Conservation (phyloP, 495 filamentous ascomycete genomes). For the Penicillium roqueforti region DNA sequence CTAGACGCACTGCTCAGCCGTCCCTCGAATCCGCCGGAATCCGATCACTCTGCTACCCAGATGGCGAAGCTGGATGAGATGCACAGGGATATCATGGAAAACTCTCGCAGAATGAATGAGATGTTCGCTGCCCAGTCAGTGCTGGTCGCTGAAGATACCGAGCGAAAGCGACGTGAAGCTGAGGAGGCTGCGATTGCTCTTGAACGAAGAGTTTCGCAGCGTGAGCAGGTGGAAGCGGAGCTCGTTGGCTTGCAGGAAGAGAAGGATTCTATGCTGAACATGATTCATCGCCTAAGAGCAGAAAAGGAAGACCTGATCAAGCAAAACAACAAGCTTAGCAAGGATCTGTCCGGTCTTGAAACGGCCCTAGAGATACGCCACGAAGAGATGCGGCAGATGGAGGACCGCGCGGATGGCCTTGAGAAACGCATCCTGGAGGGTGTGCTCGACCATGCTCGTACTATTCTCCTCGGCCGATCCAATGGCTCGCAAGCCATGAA, state of each 20-base stretch:
- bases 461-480: constrained; percentile 64
- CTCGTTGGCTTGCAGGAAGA: constrained; percentile 62
- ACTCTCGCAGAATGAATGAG: constrained; percentile 78
- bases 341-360: constrained; percentile 81
- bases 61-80: constrained; percentile 82
- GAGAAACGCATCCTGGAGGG: constrained; percentile 92
- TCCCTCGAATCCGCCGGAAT: constrained; percentile 25
- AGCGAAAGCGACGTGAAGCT: constrained; percentile 72
- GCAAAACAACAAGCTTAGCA: constrained; percentile 71
- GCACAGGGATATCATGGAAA: constrained; percentile 80
- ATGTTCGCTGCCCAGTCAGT: constrained; percentile 79
- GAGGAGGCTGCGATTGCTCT: constrained; percentile 78
- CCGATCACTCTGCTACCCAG: constrained; percentile 49
- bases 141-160: constrained; percentile 72
- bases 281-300: constrained; percentile 51
- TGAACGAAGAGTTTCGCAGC: constrained; percentile 72
- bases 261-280: constrained; percentile 56
- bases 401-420: constrained; percentile 75
- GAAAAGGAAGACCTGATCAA: constrained; percentile 69
- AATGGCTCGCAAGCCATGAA: constrained; percentile 53
- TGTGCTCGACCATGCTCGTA: constrained; percentile 90
- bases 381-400: constrained; percentile 87
- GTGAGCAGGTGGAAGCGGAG: constrained; percentile 70
- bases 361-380: constrained; percentile 82
- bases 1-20: constrained; percentile 36